phyloP scores from a whole-genome alignment of 2,329 filamentous ascomycete species.

The Colletotrichum chlorophyti region DNA sequence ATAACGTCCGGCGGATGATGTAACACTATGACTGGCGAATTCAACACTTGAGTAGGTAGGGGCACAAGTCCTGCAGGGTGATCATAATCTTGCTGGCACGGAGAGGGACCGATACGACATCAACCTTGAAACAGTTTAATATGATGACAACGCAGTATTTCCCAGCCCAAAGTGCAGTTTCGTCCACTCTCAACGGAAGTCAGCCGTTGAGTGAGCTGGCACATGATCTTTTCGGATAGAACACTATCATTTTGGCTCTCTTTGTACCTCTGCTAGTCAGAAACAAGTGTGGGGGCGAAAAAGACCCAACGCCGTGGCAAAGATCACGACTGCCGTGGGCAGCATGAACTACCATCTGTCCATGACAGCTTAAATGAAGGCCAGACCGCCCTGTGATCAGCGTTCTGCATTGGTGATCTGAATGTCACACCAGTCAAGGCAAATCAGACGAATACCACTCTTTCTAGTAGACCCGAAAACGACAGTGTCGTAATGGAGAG shows the following conservation, averaged over 20 bases:
- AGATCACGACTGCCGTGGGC: neutral
- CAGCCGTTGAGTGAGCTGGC: neutral
- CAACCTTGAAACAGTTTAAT: too few relatives aligned
- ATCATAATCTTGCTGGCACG: neutral
- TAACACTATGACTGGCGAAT: neutral
- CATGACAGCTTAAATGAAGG: slow-evolving; percentile 3
- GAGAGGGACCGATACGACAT: too few relatives aligned
- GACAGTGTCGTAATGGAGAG: neutral
- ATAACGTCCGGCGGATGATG: neutral
- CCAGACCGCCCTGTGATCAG: slow-evolving; percentile 1
- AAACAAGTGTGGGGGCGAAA: neutral
- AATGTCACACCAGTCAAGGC: slow-evolving; percentile 11
- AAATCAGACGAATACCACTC: slow-evolving; percentile 2
- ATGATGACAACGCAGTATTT: neutral
- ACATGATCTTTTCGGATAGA: neutral
- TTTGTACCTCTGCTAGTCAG: neutral
- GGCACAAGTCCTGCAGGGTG: neutral
- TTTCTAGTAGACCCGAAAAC: neutral
- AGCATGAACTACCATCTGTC: slow-evolving; percentile 7
- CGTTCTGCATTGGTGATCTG: neutral
- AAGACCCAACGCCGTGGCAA: neutral
- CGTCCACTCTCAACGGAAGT: neutral
- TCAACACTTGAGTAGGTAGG: too few relatives aligned
- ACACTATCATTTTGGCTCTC: neutral
- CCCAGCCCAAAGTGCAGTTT: neutral